Base-by-base conservation (phyloP, 179 eudicot species). In the Drosera spatulata region DNA sequence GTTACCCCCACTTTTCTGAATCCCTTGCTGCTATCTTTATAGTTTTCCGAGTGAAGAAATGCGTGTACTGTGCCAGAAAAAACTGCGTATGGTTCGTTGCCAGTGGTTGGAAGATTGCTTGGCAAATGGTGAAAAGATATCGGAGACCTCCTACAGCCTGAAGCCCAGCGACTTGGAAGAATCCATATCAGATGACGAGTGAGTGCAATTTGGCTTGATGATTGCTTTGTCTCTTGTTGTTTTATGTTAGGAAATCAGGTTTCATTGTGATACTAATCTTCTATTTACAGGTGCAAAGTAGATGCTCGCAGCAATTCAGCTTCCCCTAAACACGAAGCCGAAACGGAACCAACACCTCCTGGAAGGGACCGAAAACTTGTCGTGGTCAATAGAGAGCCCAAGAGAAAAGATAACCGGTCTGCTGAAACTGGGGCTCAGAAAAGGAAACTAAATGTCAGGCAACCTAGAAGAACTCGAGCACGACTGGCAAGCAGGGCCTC, bases 101-200 rank as follows among this genome's bases (percentile, higher is more conserved):
- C 82, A 84, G 47, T 93, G 99, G 99, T 72, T 93, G 71, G 99
- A 84, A 62, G 91, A 88, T 48, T 80, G 86, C 71, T 46, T 84
- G 50, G 77, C 72, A 58, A 66, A 72, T 65, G 78, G 76, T 50
- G 79, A 77, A 67, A 93, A 68, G 60, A 63, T 88, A 62, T 66
- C 69, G 0, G 99, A 86, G 74, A 76, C 60, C 41, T 56, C 60
- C 55, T 93, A 86, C 67, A 84, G 65, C 70, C 56, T 93, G 80
- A 86, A 79, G 77, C 90, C 82, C 58, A 42, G 42, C 55, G 62
- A 61, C 10, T 53, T 76, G 52, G 80, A 86, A 76, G 89, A 76
- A 66, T 69, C 78, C 15, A 54, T 59, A 39, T 65, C 72, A 39
- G 76, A 61, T 51, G 84, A 77, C 38, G 61, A 82, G 80, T 79